Conservation (phyloP, 179 eudicot species). For the Spergularia azorica region DNA sequence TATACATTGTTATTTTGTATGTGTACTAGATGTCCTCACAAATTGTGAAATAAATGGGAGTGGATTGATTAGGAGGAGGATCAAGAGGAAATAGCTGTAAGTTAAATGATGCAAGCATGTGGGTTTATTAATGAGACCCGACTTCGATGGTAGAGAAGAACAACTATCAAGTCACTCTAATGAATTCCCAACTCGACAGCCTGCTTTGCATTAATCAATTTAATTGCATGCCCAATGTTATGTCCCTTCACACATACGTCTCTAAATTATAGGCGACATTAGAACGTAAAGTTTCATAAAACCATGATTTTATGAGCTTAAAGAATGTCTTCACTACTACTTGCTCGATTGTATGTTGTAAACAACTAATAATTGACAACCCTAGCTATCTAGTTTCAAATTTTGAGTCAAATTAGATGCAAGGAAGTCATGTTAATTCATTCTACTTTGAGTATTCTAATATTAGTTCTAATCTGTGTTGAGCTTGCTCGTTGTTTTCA, state of each 20-base stretch:
- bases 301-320: neutral
- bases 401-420: no score
- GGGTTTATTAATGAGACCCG: slow-evolving; percentile 12
- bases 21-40: no score
- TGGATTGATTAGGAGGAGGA: neutral
- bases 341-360: neutral
- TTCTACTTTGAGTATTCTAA: no score
- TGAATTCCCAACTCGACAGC: neutral
- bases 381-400: no score
- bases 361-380: no score
- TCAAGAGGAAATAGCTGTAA: neutral
- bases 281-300: slow-evolving; percentile 1
- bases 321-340: neutral
- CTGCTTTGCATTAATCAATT: slow-evolving; percentile 12
- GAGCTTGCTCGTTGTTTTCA: no score
- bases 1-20: no score
- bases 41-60: neutral
- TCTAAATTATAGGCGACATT: neutral
- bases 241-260: neutral
- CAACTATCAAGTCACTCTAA: neutral
- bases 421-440: no score
- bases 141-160: slow-evolving; percentile 13
- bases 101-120: neutral
- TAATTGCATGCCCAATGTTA: slow-evolving; percentile 3
- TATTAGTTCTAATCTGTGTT: no score